A percentile compares a stretch with the other conserved stretches of the same genome.
Evolutionary conservation across 2,329 filamentous ascomycete genomes (phyloP).

Genomic region (Penicillium glabrum): DNA sequence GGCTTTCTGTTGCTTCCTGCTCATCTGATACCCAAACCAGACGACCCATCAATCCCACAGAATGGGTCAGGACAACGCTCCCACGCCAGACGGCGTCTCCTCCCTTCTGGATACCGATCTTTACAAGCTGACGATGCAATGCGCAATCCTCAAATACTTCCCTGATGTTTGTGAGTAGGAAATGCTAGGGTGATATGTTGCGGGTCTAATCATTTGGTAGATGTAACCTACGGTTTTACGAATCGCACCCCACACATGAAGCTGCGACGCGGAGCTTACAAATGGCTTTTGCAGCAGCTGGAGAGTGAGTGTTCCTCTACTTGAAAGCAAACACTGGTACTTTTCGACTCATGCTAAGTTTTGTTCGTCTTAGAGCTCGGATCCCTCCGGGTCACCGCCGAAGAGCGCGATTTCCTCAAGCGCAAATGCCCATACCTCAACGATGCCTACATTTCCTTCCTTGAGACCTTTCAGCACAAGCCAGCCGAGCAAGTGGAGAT

Average conservation of each 20-base stretch:
- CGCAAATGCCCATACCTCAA: slow-evolving; percentile 78
- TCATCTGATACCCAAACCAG: not conserved
- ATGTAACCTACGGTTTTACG: slow-evolving; percentile 89
- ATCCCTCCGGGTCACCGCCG: slow-evolving; percentile 73
- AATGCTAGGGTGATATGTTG: not conserved
- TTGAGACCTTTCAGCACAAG: slow-evolving; percentile 76
- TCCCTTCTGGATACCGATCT: slow-evolving; percentile 82
- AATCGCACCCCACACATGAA: slow-evolving; percentile 95
- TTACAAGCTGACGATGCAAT: slow-evolving; percentile 99
- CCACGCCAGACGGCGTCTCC: slow-evolving; percentile 67
- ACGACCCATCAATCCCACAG: slow-evolving; percentile 7
- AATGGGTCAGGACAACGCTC: slow-evolving; percentile 30
- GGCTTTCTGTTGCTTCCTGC: not conserved
- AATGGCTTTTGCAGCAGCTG: slow-evolving; percentile 83
- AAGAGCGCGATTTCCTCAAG: slow-evolving; percentile 78
- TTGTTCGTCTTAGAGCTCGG: slow-evolving; percentile 64
- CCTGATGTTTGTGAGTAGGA: slow-evolving; percentile 57
- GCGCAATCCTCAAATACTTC: slow-evolving; percentile 90
- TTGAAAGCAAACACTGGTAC: not conserved
- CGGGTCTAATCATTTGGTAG: slow-evolving; percentile 25
- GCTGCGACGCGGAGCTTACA: slow-evolving; percentile 76
- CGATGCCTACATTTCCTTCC: slow-evolving; percentile 73
- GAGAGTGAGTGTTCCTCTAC: slow-evolving; percentile 56
- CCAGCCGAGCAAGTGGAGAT: slow-evolving; percentile 77
- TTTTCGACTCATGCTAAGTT: not conserved